These are phyloP conservation scores for Smittium mucronatum DNA, from an alignment of 371 early-diverging fungal genomes.

Conservation along the genomic window DNA sequence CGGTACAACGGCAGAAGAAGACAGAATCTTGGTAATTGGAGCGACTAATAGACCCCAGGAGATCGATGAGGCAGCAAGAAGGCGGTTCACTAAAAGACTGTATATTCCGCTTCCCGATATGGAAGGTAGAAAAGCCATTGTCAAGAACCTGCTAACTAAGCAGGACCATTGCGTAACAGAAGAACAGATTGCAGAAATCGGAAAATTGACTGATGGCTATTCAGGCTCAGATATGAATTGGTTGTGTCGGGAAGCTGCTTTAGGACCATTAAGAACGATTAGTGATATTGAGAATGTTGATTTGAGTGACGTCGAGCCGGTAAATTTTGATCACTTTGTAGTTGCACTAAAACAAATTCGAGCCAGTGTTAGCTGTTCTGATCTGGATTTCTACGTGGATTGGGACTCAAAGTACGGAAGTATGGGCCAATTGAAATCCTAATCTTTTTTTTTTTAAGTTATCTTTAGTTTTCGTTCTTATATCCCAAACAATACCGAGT, in stretches of 20 bases:
- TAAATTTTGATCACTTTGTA: slow-evolving; percentile 55
- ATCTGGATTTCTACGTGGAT: slow-evolving; percentile 55
- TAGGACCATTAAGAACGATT: slow-evolving; percentile 57
- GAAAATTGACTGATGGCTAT: slow-evolving; percentile 41
- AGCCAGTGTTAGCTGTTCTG: slow-evolving; percentile 69
- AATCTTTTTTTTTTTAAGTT: neutral
- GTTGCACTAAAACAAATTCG: slow-evolving; percentile 68
- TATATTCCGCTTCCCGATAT: slow-evolving; percentile 81
- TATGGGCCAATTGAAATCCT: slow-evolving; percentile 14
- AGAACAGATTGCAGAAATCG: slow-evolving; percentile 45
- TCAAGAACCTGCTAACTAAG: slow-evolving; percentile 44
- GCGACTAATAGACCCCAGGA: slow-evolving; percentile 98
- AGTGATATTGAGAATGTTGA: slow-evolving; percentile 26
- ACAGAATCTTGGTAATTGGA: slow-evolving; percentile 84
- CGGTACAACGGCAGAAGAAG: slow-evolving; percentile 64
- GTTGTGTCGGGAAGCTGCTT: slow-evolving; percentile 60
- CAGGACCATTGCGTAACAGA: slow-evolving; percentile 42
- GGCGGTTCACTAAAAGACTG: slow-evolving; percentile 52
- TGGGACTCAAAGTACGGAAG: slow-evolving; percentile 45
- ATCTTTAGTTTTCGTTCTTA: neutral
- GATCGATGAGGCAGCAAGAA: slow-evolving; percentile 81
- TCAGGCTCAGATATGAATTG: slow-evolving; percentile 90
- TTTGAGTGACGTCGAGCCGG: slow-evolving; percentile 55
- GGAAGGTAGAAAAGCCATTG: slow-evolving; percentile 49
- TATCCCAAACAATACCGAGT: neutral